Conservation (phyloP, 495 filamentous ascomycete genomes). For the Tuber microsphaerosporum region DNA sequence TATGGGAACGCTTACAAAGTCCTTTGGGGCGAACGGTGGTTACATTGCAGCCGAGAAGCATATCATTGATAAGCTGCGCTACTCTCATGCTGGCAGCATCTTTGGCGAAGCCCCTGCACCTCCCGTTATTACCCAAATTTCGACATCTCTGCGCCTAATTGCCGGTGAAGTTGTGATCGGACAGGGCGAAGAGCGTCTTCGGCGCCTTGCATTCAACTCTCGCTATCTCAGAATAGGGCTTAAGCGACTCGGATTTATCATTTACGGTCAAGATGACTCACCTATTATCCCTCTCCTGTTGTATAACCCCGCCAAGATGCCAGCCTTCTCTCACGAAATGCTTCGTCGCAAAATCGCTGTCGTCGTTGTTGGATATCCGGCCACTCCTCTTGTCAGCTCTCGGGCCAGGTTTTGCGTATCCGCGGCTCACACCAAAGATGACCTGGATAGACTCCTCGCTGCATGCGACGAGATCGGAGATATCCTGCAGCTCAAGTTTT, state of each 20-base stretch:
- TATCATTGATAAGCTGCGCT: slow-evolving; percentile 83
- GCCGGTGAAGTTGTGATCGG: slow-evolving; percentile 77
- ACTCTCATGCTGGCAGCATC: slow-evolving; percentile 75
- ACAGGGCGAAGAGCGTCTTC: slow-evolving; percentile 90
- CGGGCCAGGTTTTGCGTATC: slow-evolving; percentile 93
- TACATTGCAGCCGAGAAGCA: slow-evolving; percentile 86
- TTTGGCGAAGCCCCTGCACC: slow-evolving; percentile 85
- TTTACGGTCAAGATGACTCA: slow-evolving; percentile 94
- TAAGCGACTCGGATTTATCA: slow-evolving; percentile 93
- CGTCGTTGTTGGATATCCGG: slow-evolving; percentile 94
- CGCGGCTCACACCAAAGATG: slow-evolving; percentile 94
- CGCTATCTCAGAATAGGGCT: slow-evolving; percentile 92
- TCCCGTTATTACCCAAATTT: slow-evolving; percentile 80
- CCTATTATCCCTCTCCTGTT: slow-evolving; percentile 90
- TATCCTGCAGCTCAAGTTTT: slow-evolving; percentile 89
- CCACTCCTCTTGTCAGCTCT: slow-evolving; percentile 91
- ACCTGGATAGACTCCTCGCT: slow-evolving; percentile 79
- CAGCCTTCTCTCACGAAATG: slow-evolving; percentile 98
- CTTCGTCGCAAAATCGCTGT: slow-evolving; percentile 95
- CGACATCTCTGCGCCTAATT: slow-evolving; percentile 76
- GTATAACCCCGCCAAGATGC: slow-evolving; percentile 95
- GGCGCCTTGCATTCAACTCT: slow-evolving; percentile 96
- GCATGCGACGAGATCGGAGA: slow-evolving; percentile 93
- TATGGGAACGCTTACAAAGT: slow-evolving; percentile 97
- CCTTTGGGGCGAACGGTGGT: slow-evolving; percentile 95